Evolutionary conservation across 805 yeast species (phyloP), one percentile per base, ranked within the genome.

Genomic region (Pichia insulana): DNA sequence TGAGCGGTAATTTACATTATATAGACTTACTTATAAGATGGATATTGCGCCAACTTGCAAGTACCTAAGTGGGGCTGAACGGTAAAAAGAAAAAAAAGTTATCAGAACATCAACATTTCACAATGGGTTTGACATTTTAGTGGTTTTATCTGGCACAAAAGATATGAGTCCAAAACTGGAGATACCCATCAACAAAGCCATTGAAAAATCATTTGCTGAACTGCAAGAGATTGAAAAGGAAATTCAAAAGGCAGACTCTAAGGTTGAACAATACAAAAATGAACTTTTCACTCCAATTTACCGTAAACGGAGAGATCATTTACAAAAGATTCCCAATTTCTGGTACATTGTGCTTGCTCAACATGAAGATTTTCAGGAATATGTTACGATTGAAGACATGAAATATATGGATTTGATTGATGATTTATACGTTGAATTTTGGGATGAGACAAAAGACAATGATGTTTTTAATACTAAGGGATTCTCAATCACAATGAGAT

Each of bases 341-440:
- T 90, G 97, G 97, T 81, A 83, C 53, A 74, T 82, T 41, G 95
- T 84, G 0, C 62, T 90, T 10, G 87, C 89, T 2, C 86, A 84
- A 55, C 83, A 83, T 53, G 82, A 83, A 40, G 96, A 85, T 50
- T 83, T 90, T 56, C 81, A 84, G 13, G 95, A 88, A 48, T 86
- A 75, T 58, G 67, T 89, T 16, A 71, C 78, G 26, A 76, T 81
- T 2, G 84, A 82, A 31, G 97, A 89, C 61, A 76, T 80, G 63
- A 80, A 80, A 57, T 82, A 74, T 52, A 58, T 88, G 37, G 96
- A 88, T 53, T 59, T 62, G 37, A 72, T 89, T 43, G 65, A 62
- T 28, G 83, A 84, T 47, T 65, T 90, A 7, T 70, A 70, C 47
- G 82, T 90, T 3, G 62, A 72, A 13, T 75, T 77, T 64, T 63